A percentile compares a stretch with the other conserved stretches of the same genome.
Evolutionary conservation across 768 basidiomycete genomes (phyloP).

Genomic region (Tricholoma terreum): DNA sequence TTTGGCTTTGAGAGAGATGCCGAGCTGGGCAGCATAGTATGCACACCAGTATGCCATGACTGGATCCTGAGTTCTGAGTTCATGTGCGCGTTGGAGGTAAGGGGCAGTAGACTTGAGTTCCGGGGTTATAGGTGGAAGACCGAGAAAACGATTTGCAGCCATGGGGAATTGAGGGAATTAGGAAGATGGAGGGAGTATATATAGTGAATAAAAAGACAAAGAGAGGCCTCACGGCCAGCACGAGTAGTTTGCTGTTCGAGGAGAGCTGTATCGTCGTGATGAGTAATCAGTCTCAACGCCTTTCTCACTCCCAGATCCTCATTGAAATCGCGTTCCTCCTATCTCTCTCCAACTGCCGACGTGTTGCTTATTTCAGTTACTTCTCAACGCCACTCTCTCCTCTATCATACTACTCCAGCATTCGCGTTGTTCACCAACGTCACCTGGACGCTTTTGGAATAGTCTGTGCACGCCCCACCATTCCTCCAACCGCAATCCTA

Average conservation of each 20-base stretch:
- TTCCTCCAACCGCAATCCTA: too few relatives aligned
- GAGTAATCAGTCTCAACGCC: too few relatives aligned
- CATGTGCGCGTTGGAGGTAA: slow-evolving; percentile 87
- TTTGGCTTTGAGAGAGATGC: slow-evolving; percentile 71
- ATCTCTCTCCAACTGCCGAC: too few relatives aligned
- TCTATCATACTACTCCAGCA: too few relatives aligned
- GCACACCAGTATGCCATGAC: slow-evolving; percentile 96
- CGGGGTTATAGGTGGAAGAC: slow-evolving; percentile 56
- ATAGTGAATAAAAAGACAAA: neutral
- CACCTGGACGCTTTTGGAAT: too few relatives aligned
- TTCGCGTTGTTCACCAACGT: too few relatives aligned
- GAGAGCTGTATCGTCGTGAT: too few relatives aligned
- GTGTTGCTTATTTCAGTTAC: too few relatives aligned
- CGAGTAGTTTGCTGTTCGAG: neutral
- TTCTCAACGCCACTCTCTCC: too few relatives aligned
- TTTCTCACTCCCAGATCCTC: neutral
- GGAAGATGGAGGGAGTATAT: slow-evolving; percentile 3
- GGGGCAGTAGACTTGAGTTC: slow-evolving; percentile 70
- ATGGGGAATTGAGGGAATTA: slow-evolving; percentile 16
- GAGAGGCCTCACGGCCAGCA: neutral
- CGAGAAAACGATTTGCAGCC: slow-evolving; percentile 38
- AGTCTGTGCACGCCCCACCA: too few relatives aligned
- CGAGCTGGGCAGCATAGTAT: slow-evolving; percentile 89
- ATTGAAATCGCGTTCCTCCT: neutral
- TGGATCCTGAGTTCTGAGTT: slow-evolving; percentile 78